Conservation (phyloP, 2,329 filamentous ascomycete genomes). For the Fusarium sp. region DNA sequence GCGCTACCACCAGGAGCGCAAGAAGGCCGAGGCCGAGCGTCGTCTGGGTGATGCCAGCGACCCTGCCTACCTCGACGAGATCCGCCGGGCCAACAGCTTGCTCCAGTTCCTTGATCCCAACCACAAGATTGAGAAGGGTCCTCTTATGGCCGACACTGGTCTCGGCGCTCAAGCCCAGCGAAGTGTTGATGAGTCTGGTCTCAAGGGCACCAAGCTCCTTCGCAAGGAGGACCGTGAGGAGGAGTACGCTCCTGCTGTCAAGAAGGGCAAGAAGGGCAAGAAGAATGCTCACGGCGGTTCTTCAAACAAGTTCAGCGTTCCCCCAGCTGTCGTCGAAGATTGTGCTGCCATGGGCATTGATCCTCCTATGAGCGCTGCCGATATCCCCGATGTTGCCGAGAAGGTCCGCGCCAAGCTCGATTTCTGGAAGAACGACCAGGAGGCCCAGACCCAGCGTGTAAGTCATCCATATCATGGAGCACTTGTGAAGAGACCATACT, state of each 20-base stretch:
- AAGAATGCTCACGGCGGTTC: constrained; percentile 63
- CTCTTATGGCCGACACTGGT: constrained; percentile 72
- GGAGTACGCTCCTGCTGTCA: constrained; percentile 82
- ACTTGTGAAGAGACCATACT: constrained; percentile 34
- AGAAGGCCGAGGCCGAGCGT: constrained; percentile 79
- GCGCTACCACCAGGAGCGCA: constrained; percentile 75
- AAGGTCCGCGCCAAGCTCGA: constrained; percentile 93
- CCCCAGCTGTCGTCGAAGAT: constrained; percentile 91
- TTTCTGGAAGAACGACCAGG: constrained; percentile 92
- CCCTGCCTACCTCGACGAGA: constrained; percentile 92
- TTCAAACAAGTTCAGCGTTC: constrained; percentile 79
- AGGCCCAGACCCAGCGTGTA: constrained; percentile 89
- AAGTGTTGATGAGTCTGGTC: constrained; percentile 82
- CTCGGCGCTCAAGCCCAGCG: constrained; percentile 83
- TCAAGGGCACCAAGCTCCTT: constrained; percentile 86
- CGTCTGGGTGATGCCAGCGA: constrained; percentile 84
- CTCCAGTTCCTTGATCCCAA: constrained; percentile 91
- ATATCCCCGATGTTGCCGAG: constrained; percentile 82
- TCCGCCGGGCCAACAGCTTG: constrained; percentile 86
- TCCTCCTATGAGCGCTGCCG: constrained; percentile 85
- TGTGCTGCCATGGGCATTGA: constrained; percentile 86
- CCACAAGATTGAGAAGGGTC: constrained; percentile 73
- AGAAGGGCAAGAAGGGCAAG: constrained; percentile 91
- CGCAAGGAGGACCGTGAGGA: constrained; percentile 92
- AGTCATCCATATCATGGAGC: constrained; percentile 51